phyloP scores from a whole-genome alignment of 108 stramenopile species.

The Discostella stelligeroides region DNA sequence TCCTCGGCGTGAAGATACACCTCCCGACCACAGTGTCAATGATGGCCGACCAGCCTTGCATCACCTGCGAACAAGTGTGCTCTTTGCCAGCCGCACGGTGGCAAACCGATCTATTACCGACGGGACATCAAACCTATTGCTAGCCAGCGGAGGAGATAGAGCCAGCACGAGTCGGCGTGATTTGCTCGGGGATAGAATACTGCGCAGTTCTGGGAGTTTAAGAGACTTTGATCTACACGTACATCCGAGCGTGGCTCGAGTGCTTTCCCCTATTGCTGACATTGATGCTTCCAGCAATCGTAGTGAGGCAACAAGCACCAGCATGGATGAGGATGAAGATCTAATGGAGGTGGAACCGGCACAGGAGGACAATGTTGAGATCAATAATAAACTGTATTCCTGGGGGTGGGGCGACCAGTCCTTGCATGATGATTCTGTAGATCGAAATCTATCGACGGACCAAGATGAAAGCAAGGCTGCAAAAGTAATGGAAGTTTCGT shows the following conservation, averaged over 20 bases:
- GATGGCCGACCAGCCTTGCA: conserved; percentile 8
- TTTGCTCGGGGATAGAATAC: conserved; percentile 6
- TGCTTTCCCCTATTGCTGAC: conserved; percentile 12
- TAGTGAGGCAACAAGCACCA: neutral
- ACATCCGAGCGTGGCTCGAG: conserved; percentile 37
- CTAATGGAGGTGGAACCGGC: conserved; percentile 9
- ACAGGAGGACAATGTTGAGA: conserved; percentile 8
- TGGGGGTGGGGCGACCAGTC: conserved; percentile 53
- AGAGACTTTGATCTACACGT: conserved; percentile 38
- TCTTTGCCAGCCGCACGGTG: conserved; percentile 32
- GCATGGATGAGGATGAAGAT: conserved; percentile 15
- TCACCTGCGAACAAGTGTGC: conserved; percentile 18
- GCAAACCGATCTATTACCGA: conserved; percentile 39
- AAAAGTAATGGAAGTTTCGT: conserved; percentile 23
- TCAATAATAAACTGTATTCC: conserved; percentile 40
- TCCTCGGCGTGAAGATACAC: neutral
- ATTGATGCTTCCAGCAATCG: neutral
- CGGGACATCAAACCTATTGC: conserved; percentile 13
- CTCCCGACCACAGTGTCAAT: neutral
- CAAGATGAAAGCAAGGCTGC: conserved; percentile 10
- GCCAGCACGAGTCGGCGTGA: conserved; percentile 7
- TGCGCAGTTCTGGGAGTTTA: conserved; percentile 28
- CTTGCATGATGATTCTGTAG: conserved; percentile 56
- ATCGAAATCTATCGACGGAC: conserved; percentile 12
- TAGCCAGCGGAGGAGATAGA: conserved; percentile 34